Conservation (phyloP, 768 basidiomycete species). For the Pholiota molesta region DNA sequence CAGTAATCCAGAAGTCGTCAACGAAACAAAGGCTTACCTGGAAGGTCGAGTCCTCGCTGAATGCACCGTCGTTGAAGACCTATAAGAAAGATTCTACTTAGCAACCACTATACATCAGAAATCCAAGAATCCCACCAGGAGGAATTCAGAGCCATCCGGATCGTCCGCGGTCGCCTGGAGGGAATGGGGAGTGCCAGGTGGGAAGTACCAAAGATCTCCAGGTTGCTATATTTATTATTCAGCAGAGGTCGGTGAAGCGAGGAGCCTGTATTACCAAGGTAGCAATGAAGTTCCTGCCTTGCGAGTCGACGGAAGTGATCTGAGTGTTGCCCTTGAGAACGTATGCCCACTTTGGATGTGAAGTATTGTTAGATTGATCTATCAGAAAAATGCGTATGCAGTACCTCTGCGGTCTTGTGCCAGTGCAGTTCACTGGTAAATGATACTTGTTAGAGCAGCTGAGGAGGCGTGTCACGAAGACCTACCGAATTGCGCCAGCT, state of each 20-base stretch:
- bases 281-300: conserved; percentile 53
- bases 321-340: conserved; percentile 50
- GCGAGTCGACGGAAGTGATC: conserved; percentile 50
- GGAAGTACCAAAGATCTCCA: conserved; percentile 62
- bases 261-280: conserved; percentile 42
- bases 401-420: conserved; percentile 52
- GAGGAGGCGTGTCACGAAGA: not conserved
- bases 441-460: conserved; percentile 12
- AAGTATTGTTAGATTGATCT: not conserved
- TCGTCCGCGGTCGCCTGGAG: conserved; percentile 52
- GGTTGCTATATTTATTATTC: conserved; percentile 14
- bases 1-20: not conserved
- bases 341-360: conserved; percentile 47
- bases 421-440: conserved; percentile 51
- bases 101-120: not conserved
- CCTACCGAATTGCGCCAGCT: conserved; percentile 50
- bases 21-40: conserved; percentile 11
- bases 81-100: not conserved
- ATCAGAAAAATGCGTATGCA: not conserved
- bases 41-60: conserved; percentile 56
- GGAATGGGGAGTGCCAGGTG: conserved; percentile 56
- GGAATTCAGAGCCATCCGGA: conserved; percentile 52
- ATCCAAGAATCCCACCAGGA: conserved; percentile 33
- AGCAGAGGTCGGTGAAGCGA: conserved; percentile 1
- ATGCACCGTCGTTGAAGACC: conserved; percentile 40